Base-by-base conservation (phyloP, 257 asterid species). In the Primulina eburnea region DNA sequence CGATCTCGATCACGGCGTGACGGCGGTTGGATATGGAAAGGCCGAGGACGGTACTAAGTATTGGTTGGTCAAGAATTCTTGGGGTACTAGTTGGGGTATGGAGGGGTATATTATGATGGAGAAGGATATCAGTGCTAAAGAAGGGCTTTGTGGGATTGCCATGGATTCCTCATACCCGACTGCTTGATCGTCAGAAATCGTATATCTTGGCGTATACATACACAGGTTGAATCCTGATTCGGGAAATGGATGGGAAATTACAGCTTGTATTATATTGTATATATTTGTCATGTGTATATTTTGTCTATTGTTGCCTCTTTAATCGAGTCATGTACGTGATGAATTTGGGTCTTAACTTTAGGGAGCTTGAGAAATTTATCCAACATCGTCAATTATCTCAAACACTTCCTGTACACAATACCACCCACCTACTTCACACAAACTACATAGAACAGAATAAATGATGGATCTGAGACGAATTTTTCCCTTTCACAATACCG, bases 21-120 rank as follows among this genome's bases (percentile, higher is more conserved):
- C 81, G 0, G 76, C 77, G 0, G 77, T 82, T 0, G 87, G 87
- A 6, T 79, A 74, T 4, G 84, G 81, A 0, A 57, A 14, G 32
- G 29, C 62, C 0, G 50, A 2, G 0, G 72, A 79, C 10, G 84
- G 84, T 0, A 79, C 71, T 0, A 72, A 71, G 50, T 79, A 68
- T 26, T 82, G 87, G 84, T 5, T 76, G 67, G 69, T 77, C 3
- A 82, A 79, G 71, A 82, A 82, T 68, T 82, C 84, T 0, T 82
- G 83, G 86, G 57, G 84, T 75, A 17, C 57, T 50, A 50, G 57
- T 16, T 50, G 57, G 57, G 57, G 57, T 17, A 50, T 50, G 57
- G 21, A 50, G 20, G 57, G 57, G 57, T 50, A 50, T 50, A 50
- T 50, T 50, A 50, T 50, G 57, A 50, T 50, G 57, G 21, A 50